These are phyloP conservation scores for Monosporascus cannonballus DNA, from an alignment of 2,329 filamentous ascomycete genomes.

Conservation along the genomic window DNA sequence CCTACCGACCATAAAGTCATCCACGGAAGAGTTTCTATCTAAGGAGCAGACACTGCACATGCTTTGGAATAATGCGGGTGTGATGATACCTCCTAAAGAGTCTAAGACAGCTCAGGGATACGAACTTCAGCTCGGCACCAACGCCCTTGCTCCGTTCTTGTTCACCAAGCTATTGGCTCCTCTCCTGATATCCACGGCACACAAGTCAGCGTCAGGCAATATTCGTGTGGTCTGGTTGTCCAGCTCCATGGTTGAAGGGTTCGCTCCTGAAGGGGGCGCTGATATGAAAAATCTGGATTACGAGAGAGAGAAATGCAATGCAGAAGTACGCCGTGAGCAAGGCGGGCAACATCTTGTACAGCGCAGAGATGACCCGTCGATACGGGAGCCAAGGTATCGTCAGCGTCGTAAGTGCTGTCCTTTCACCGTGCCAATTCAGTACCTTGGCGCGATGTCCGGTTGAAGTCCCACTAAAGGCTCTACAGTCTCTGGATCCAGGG, in stretches of 20 bases:
- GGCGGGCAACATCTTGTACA: slow-evolving; percentile 12
- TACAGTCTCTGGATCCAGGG: slow-evolving; percentile 9
- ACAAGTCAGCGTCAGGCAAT: slow-evolving; percentile 4
- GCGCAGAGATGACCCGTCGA: slow-evolving; percentile 9
- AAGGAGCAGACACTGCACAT: slow-evolving; percentile 24
- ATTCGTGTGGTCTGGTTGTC: slow-evolving; percentile 16
- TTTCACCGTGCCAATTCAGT: too few species aligned
- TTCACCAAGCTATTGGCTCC: slow-evolving; percentile 15
- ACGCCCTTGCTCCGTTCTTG: slow-evolving; percentile 15
- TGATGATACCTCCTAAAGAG: slow-evolving; percentile 27
- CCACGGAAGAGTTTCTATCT: slow-evolving; percentile 6
- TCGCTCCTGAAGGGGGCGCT: slow-evolving; percentile 1
- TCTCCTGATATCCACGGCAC: slow-evolving; percentile 7
- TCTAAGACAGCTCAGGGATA: slow-evolving; percentile 24
- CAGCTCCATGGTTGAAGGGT: slow-evolving; percentile 5
- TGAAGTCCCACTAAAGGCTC: background rate
- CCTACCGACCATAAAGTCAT: slow-evolving; percentile 3
- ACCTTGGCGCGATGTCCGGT: too few species aligned
- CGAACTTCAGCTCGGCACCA: slow-evolving; percentile 18
- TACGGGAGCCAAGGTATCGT: slow-evolving; percentile 9
- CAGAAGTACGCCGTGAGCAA: slow-evolving; percentile 13
- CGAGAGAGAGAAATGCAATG: slow-evolving; percentile 4
- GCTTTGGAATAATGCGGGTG: slow-evolving; percentile 30
- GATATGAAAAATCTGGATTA: slow-evolving; percentile 15
- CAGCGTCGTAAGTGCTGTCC: slow-evolving; percentile 5